Evolutionary conservation across 2,329 filamentous ascomycete species (phyloP).

Genomic region (Claviceps fusiformis): DNA sequence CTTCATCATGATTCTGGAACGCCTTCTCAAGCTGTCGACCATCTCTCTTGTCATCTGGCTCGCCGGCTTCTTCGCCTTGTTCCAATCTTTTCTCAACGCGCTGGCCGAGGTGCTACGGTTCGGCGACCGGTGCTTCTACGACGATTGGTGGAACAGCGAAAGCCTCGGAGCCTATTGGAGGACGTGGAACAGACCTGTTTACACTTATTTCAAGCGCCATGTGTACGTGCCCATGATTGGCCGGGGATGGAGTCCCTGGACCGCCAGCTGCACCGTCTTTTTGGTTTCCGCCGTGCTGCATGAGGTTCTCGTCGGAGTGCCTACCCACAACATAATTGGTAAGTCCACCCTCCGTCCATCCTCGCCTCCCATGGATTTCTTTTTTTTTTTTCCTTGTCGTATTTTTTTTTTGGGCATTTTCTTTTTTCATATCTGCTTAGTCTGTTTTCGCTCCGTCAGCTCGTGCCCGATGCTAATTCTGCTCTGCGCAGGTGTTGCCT

Average conservation of each 20-base stretch:
- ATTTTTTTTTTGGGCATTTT: background rate
- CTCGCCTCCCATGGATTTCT: too few species aligned
- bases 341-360: slow-evolving; percentile 19
- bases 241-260: slow-evolving; percentile 58
- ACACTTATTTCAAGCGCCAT: slow-evolving; percentile 91
- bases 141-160: slow-evolving; percentile 94
- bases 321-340: slow-evolving; percentile 89
- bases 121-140: slow-evolving; percentile 88
- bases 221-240: slow-evolving; percentile 81
- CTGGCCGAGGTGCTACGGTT: slow-evolving; percentile 83
- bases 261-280: slow-evolving; percentile 74
- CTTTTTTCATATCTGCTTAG: background rate
- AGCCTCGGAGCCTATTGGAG: slow-evolving; percentile 85
- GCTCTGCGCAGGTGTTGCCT: slow-evolving; percentile 60
- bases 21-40: slow-evolving; percentile 86
- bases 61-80: slow-evolving; percentile 90
- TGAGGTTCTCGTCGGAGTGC: slow-evolving; percentile 83
- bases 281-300: slow-evolving; percentile 78
- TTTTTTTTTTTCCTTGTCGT: background rate
- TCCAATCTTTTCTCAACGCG: slow-evolving; percentile 85
- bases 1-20: slow-evolving; percentile 68
- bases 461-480: background rate
- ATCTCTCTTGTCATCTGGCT: slow-evolving; percentile 96
- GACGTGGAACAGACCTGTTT: slow-evolving; percentile 95
- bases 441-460: background rate